phyloP scores from a whole-genome alignment of 2,329 filamentous ascomycete species.

The Penicillium occitanis region DNA sequence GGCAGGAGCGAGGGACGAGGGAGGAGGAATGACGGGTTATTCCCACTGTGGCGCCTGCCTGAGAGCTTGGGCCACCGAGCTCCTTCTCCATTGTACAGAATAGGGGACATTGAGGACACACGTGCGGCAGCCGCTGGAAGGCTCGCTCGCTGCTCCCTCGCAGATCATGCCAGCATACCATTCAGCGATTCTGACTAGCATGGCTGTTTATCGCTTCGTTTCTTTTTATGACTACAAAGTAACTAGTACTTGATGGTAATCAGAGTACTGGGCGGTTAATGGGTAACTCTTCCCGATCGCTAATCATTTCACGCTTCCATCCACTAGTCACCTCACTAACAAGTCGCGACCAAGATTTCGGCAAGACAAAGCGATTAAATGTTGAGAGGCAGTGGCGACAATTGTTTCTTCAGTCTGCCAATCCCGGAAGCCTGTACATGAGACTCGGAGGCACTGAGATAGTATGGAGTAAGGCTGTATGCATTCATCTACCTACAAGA shows the following conservation, averaged over 20 bases:
- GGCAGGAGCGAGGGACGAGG: conserved; percentile 2
- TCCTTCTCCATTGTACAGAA: background rate
- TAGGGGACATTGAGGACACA: background rate
- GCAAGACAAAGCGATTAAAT: background rate
- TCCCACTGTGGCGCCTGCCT: background rate
- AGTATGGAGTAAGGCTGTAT: background rate
- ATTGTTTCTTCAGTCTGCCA: too few relatives aligned
- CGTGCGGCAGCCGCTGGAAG: conserved; percentile 8
- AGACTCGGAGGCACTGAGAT: too few relatives aligned
- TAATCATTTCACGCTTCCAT: background rate
- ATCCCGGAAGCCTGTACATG: too few relatives aligned
- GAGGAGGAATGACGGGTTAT: conserved; percentile 22
- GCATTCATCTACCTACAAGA: background rate
- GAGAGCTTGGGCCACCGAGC: conserved; percentile 14
- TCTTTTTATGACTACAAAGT: background rate
- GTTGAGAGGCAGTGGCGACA: too few relatives aligned
- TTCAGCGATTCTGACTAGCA: background rate
- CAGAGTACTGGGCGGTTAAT: background rate
- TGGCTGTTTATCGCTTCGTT: background rate
- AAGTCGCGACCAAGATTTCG: background rate
- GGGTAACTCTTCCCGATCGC: conserved; percentile 5
- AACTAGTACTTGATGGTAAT: background rate
- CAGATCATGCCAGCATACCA: background rate
- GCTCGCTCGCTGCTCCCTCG: background rate
- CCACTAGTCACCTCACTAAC: background rate